Evolutionary conservation across 305 asterid genomes (phyloP).

Genomic region (Lippia alba): DNA sequence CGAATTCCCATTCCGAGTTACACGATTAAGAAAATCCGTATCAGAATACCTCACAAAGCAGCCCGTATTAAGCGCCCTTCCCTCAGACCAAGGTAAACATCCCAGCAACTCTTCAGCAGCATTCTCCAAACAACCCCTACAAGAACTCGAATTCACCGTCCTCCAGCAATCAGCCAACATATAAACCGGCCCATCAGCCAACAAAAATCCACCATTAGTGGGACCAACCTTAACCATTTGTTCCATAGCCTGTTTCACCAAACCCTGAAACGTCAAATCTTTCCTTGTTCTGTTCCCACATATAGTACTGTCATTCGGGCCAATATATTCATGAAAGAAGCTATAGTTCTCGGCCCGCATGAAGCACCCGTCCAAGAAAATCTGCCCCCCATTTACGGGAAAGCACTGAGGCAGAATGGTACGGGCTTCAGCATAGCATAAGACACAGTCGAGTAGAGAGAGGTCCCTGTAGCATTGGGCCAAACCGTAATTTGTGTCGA

Average conservation of each 20-base stretch:
- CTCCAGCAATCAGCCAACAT: conserved; percentile 56
- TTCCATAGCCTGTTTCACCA: conserved; percentile 53
- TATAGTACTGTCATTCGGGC: conserved; percentile 44
- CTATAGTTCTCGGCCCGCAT: conserved; percentile 58
- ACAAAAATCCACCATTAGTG: conserved; percentile 44
- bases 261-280: conserved; percentile 41
- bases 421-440: conserved; percentile 63
- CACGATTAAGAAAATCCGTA: conserved; percentile 45
- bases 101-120: conserved; percentile 39
- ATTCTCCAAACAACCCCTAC: conserved; percentile 47
- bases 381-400: conserved; percentile 49
- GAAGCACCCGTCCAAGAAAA: conserved; percentile 70
- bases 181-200: conserved; percentile 45
- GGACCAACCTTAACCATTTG: conserved; percentile 51
- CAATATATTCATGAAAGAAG: conserved; percentile 48
- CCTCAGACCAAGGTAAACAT: conserved; percentile 57
- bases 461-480: conserved; percentile 78
- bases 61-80: conserved; percentile 57
- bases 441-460: conserved; percentile 50
- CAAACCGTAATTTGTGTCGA: conserved; percentile 47
- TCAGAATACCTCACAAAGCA: conserved; percentile 59
- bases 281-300: conserved; percentile 54
- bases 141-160: conserved; percentile 39
- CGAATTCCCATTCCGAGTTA: conserved; percentile 38
- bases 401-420: conserved; percentile 59